phyloP scores from a whole-genome alignment of 2,329 filamentous ascomycete species.

The Penicillium oxalicum region DNA sequence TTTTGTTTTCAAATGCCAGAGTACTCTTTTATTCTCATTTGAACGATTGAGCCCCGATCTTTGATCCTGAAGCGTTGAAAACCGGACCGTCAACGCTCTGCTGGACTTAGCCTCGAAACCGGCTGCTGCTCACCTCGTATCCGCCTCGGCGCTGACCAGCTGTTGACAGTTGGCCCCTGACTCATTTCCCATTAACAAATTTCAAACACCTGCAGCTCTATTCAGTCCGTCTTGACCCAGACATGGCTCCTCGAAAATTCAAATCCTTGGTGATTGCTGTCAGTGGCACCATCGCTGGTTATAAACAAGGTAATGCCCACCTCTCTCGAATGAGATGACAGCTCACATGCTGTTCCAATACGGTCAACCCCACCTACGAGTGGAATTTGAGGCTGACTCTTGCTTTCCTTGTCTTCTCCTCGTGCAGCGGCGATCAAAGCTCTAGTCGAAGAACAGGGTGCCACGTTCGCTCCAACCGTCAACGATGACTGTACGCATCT shows the following conservation, averaged over 20 bases:
- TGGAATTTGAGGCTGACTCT: slow-evolving; percentile 9
- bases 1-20: background rate
- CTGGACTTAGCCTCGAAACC: background rate
- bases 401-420: background rate
- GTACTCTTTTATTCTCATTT: background rate
- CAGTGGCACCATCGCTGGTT: slow-evolving; percentile 54
- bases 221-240: background rate
- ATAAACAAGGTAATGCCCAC: slow-evolving; percentile 43
- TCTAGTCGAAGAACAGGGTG: too few species aligned
- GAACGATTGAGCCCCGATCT: background rate
- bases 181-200: background rate
- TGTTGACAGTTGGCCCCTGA: background rate
- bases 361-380: slow-evolving; percentile 3
- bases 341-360: too few species aligned
- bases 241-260: slow-evolving; percentile 25
- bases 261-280: slow-evolving; percentile 45
- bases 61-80: background rate
- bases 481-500: too few species aligned
- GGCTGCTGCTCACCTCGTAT: background rate
- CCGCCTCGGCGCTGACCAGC: background rate
- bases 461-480: too few species aligned
- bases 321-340: background rate
- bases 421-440: too few species aligned
- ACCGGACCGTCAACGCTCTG: background rate
- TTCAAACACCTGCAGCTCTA: too few species aligned